Percentiles rank a stretch among this genome's conserved stretches.
phyloP scores from a whole-genome alignment of 371 early-diverging fungal species.

The Mortierella sp. region DNA sequence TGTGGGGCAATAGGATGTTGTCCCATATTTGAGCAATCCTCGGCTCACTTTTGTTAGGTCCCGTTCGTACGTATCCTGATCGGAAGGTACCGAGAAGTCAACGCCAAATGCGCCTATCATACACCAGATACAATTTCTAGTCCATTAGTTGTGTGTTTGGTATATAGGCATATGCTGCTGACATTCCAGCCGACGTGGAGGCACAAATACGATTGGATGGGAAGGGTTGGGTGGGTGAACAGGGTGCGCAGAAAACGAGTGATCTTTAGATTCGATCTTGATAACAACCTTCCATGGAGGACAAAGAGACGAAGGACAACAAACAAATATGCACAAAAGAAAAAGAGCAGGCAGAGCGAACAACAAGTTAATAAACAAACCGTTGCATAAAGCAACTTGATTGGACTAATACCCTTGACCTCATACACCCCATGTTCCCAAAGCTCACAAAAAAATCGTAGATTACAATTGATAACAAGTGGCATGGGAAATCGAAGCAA shows the following conservation, averaged over 20 bases:
- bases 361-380: constrained; percentile 14
- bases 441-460: constrained; percentile 24
- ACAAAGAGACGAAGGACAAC: not conserved
- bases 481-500: not conserved
- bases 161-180: not conserved
- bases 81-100: constrained; percentile 83
- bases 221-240: not conserved
- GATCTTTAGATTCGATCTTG: constrained; percentile 7
- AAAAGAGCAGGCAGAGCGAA: not conserved
- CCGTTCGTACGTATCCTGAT: constrained; percentile 62
- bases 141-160: not conserved
- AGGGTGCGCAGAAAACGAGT: too few species aligned
- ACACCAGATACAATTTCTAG: not conserved
- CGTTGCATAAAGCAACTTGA: not conserved
- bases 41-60: constrained; percentile 76
- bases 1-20: constrained; percentile 89
- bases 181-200: not conserved
- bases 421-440: not conserved
- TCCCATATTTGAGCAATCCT: constrained; percentile 83
- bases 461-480: not conserved
- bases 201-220: not conserved
- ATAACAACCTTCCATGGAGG: constrained; percentile 7
- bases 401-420: not conserved
- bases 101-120: constrained; percentile 81
- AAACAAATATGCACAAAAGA: not conserved